phyloP scores from a whole-genome alignment of 345 rosid species.

The Alliaria petiolata region DNA sequence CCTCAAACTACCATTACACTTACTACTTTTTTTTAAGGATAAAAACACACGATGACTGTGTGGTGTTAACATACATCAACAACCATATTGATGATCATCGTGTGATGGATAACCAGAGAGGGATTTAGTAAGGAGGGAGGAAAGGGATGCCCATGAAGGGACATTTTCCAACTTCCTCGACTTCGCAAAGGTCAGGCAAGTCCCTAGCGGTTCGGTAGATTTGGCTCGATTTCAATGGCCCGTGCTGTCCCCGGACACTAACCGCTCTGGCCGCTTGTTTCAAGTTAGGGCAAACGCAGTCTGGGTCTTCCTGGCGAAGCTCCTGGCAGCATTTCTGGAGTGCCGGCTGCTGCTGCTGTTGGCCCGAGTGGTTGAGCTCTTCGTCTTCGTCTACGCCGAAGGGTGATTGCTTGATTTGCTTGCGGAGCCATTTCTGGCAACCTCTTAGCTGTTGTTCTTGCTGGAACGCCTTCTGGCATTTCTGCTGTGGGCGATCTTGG shows the following conservation, averaged over 20 bases:
- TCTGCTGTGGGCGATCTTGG: neutral
- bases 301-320: conserved; percentile 6
- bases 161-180: conserved; percentile 2
- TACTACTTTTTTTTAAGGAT: neutral
- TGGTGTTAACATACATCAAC: conserved; percentile 8
- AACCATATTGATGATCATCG: neutral
- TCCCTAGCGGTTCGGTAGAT: neutral
- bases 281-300: conserved; percentile 25
- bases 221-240: neutral
- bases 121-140: conserved; percentile 16
- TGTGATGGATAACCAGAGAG: neutral
- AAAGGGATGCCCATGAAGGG: conserved; percentile 11
- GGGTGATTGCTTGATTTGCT: neutral
- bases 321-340: conserved; percentile 24
- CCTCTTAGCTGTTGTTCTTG: conserved; percentile 4
- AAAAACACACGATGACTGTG: neutral
- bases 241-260: neutral
- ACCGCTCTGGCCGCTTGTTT: conserved; percentile 3
- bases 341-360: neutral
- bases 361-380: neutral
- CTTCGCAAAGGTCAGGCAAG: conserved; percentile 18
- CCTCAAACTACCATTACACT: neutral
- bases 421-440: conserved; percentile 5
- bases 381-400: conserved; percentile 22
- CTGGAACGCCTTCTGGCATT: conserved; percentile 19